Conservation (phyloP, 345 rosid genomes). For the Triadica sebifera region DNA sequence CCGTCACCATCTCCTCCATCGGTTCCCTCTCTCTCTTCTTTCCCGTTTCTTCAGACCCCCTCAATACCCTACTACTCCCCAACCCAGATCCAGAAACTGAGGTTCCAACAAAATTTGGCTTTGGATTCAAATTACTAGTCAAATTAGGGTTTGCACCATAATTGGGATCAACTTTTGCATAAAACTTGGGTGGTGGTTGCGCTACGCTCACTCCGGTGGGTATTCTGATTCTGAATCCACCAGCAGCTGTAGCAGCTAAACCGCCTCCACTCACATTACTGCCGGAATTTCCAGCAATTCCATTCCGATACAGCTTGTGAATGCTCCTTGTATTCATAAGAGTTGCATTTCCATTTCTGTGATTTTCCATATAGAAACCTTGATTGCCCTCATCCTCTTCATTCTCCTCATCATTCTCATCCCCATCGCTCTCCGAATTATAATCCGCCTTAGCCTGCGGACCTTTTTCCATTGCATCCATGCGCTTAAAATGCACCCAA, state of each 20-base stretch:
- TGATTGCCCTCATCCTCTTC: constrained; percentile 19
- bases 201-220: constrained; percentile 84
- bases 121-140: neutral
- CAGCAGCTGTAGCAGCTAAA: constrained; percentile 17
- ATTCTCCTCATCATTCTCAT: constrained; percentile 31
- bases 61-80: constrained; percentile 38
- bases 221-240: constrained; percentile 64
- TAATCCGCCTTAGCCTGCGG: constrained; percentile 35
- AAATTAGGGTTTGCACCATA: constrained; percentile 23
- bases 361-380: constrained; percentile 34
- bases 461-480: constrained; percentile 89
- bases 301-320: constrained; percentile 57
- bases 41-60: constrained; percentile 41
- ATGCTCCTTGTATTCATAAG: constrained; percentile 43
- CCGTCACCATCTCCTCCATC: constrained; percentile 69
- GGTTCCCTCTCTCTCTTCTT: constrained; percentile 47
- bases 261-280: constrained; percentile 23
- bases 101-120: constrained; percentile 21
- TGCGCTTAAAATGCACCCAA: constrained; percentile 80
- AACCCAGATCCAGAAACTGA: constrained; percentile 1
- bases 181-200: constrained; percentile 48
- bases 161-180: constrained; percentile 4
- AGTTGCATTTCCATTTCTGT: constrained; percentile 32
- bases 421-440: constrained; percentile 37
- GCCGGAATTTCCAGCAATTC: constrained; percentile 37